Percentiles rank a stretch among this genome's conserved stretches.
Conservation (phyloP, 1,139 yeast species). For the Geotrichum candidum region DNA sequence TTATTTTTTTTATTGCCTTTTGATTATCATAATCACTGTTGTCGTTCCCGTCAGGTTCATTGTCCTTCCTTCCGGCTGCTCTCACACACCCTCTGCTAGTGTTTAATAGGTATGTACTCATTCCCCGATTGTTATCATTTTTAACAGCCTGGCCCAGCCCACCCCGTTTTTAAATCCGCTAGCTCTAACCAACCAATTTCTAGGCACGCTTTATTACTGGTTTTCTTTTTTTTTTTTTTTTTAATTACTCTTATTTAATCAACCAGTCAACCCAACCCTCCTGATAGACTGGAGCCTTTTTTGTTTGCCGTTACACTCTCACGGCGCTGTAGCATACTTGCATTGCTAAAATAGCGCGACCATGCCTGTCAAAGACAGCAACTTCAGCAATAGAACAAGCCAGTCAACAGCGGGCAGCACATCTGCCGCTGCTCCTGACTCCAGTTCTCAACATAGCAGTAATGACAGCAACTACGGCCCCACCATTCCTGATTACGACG, state of each 20-base stretch:
- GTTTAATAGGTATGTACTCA: no score
- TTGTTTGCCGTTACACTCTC: background rate
- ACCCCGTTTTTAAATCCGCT: no score
- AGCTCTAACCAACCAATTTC: background rate
- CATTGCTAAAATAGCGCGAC: background rate
- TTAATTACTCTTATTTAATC: no score
- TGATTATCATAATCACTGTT: no score
- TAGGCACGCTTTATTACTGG: background rate
- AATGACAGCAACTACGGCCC: slow-evolving; percentile 7
- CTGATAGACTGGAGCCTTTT: background rate
- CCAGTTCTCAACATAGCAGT: background rate
- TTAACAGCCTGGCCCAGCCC: no score
- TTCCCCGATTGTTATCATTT: no score
- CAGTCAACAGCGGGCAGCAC: background rate
- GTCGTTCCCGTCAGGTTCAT: no score
- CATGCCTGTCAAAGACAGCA: background rate
- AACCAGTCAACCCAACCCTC: background rate
- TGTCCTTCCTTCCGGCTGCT: no score
- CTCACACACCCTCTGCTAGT: no score
- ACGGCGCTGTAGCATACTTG: background rate
- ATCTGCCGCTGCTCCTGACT: background rate
- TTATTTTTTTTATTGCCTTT: no score
- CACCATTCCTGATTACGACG: background rate
- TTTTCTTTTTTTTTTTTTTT: no score
- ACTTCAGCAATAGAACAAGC: background rate